These are phyloP conservation scores for Elsinoe ampelina DNA, from an alignment of 2,329 filamentous ascomycete species.

Conservation along the genomic window DNA sequence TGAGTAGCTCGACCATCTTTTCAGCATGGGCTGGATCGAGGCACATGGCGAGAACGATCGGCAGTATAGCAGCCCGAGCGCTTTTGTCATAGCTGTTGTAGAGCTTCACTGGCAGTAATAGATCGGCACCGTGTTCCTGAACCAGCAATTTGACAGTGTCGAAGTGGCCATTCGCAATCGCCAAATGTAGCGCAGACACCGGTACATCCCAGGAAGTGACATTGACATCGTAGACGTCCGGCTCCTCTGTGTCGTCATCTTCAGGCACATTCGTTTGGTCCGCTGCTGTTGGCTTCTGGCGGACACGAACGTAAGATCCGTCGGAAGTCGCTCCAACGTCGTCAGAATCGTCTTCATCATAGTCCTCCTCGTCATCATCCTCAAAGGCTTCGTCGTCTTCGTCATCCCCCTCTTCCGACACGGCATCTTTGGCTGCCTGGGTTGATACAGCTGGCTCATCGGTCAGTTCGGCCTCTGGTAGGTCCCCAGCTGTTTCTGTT, in stretches of 20 bases:
- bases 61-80: slow-evolving; percentile 55
- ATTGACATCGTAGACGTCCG: slow-evolving; percentile 72
- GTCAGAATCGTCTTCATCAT: slow-evolving; percentile 28
- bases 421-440: background rate
- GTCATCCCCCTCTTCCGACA: slow-evolving; percentile 8
- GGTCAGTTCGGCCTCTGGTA: too few species aligned
- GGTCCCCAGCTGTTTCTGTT: too few species aligned
- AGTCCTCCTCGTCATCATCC: slow-evolving; percentile 34
- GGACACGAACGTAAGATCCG: slow-evolving; percentile 70
- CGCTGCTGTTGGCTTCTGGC: slow-evolving; percentile 46
- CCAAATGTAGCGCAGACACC: slow-evolving; percentile 66
- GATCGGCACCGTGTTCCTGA: slow-evolving; percentile 63
- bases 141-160: slow-evolving; percentile 61
- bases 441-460: too few species aligned
- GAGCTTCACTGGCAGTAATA: slow-evolving; percentile 64
- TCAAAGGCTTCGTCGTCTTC: slow-evolving; percentile 18
- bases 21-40: slow-evolving; percentile 55
- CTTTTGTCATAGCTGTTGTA: slow-evolving; percentile 38
- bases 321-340: slow-evolving; percentile 39
- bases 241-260: slow-evolving; percentile 53
- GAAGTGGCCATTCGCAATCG: slow-evolving; percentile 63
- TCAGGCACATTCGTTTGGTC: slow-evolving; percentile 39
- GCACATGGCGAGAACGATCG: slow-evolving; percentile 56
- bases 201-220: slow-evolving; percentile 70
- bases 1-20: slow-evolving; percentile 54